phyloP scores from a whole-genome alignment of 331 rosid species.

The Prunus yedoensis region DNA sequence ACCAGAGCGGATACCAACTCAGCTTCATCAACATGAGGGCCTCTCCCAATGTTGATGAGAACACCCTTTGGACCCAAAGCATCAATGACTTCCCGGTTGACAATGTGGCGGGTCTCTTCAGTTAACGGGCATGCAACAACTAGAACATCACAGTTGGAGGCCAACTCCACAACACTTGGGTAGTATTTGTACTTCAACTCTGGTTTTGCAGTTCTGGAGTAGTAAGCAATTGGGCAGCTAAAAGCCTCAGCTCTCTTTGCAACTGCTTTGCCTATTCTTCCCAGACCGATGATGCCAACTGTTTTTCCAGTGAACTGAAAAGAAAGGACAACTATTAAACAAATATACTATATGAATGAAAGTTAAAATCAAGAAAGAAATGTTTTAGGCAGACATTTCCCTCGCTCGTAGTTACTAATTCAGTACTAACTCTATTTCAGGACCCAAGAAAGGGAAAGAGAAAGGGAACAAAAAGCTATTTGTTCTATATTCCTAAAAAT shows the following conservation, averaged over 20 bases:
- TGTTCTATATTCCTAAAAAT: background rate
- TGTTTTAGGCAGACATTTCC: background rate
- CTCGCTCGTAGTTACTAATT: background rate
- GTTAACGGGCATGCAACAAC: slow-evolving; percentile 75
- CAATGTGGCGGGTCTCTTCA: no score
- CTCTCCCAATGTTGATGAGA: no score
- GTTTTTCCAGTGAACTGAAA: slow-evolving; percentile 81
- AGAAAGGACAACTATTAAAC: background rate
- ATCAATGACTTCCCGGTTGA: no score
- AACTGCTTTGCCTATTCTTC: slow-evolving; percentile 79
- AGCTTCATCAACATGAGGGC: slow-evolving; percentile 25
- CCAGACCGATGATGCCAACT: slow-evolving; percentile 81
- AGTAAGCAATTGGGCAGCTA: slow-evolving; percentile 58
- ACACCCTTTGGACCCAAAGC: no score
- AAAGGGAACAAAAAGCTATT: background rate
- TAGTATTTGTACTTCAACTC: slow-evolving; percentile 60
- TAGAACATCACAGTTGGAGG: slow-evolving; percentile 67
- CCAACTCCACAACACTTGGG: slow-evolving; percentile 73
- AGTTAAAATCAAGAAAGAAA: background rate
- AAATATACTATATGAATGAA: slow-evolving; percentile 5
- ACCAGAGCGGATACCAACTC: slow-evolving; percentile 71
- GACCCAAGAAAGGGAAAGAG: background rate
- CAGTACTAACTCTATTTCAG: background rate
- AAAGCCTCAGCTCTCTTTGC: slow-evolving; percentile 92
- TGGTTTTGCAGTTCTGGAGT: slow-evolving; percentile 61